Conservation (phyloP, 768 basidiomycete genomes). For the Termitomyces sp. region DNA sequence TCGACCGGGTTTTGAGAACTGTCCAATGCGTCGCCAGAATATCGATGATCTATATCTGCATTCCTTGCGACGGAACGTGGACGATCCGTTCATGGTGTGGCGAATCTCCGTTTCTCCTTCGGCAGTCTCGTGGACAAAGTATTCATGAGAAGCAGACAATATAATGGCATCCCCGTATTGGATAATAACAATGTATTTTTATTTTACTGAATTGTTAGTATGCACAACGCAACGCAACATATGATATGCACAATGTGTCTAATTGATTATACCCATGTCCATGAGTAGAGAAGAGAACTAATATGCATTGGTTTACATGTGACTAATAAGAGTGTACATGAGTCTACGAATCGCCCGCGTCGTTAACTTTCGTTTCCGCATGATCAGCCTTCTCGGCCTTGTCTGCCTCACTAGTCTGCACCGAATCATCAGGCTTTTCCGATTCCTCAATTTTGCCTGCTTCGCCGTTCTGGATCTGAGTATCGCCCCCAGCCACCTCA, state of each 20-base stretch:
- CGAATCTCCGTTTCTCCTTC: conserved; percentile 5
- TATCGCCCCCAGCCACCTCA: neutral
- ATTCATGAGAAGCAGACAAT: neutral
- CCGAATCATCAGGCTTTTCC: neutral
- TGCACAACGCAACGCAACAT: neutral
- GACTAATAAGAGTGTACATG: neutral
- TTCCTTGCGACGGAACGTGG: conserved; percentile 1
- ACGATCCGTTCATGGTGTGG: conserved; percentile 5
- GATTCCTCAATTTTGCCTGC: neutral
- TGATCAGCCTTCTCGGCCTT: neutral
- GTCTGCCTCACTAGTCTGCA: neutral
- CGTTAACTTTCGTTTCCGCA: neutral
- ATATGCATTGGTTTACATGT: neutral
- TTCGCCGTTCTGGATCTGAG: neutral
- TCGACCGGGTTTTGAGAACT: conserved; percentile 1
- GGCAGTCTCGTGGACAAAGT: neutral
- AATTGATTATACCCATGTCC: neutral
- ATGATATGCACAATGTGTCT: neutral
- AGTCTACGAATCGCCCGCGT: conserved; percentile 2
- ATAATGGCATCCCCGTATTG: neutral
- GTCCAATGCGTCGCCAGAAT: neutral
- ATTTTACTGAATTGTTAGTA: neutral
- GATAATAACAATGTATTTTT: neutral
- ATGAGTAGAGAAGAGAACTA: neutral
- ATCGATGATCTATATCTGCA: conserved; percentile 6